Conservation (phyloP, 177 flowering plant species). For the Vitis hybrid region DNA sequence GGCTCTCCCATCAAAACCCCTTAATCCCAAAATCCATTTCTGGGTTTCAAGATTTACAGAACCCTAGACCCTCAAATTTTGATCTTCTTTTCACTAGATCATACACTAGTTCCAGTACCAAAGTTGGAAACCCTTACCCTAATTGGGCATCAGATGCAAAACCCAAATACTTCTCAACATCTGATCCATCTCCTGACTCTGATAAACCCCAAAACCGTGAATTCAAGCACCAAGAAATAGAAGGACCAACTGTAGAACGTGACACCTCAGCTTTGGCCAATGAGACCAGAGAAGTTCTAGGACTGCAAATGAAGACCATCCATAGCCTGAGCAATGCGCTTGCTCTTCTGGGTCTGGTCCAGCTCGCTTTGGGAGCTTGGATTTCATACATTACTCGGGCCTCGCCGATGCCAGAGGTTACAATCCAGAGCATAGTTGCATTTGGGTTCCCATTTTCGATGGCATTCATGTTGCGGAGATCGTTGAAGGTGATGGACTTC, state of each 20-base stretch:
- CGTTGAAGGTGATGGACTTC: constrained; percentile 77
- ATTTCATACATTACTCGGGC: constrained; percentile 41
- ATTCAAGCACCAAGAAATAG: constrained; percentile 72
- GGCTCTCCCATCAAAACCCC: neutral
- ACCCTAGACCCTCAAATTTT: neutral
- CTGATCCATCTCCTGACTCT: constrained; percentile 20
- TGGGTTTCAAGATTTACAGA: neutral
- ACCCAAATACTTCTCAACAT: constrained; percentile 28
- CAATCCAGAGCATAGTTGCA: constrained; percentile 52
- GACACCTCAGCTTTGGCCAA: constrained; percentile 61
- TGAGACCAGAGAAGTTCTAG: constrained; percentile 56
- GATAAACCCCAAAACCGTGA: constrained; percentile 28
- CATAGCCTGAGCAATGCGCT: constrained; percentile 47
- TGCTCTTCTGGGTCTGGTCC: constrained; percentile 58
- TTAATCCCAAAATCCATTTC: neutral
- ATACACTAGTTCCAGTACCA: constrained; percentile 16
- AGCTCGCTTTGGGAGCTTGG: constrained; percentile 69
- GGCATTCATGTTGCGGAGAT: constrained; percentile 66
- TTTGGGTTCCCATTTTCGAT: constrained; percentile 64
- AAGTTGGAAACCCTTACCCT: constrained; percentile 12
- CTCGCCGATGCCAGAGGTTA: constrained; percentile 35
- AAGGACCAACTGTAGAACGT: constrained; percentile 71
- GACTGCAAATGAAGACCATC: constrained; percentile 45
- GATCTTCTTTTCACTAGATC: constrained; percentile 3
- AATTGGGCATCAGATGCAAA: neutral